Base-by-base conservation (phyloP, 1,284 basidiomycete genomes). In the Puccinia triticina region DNA sequence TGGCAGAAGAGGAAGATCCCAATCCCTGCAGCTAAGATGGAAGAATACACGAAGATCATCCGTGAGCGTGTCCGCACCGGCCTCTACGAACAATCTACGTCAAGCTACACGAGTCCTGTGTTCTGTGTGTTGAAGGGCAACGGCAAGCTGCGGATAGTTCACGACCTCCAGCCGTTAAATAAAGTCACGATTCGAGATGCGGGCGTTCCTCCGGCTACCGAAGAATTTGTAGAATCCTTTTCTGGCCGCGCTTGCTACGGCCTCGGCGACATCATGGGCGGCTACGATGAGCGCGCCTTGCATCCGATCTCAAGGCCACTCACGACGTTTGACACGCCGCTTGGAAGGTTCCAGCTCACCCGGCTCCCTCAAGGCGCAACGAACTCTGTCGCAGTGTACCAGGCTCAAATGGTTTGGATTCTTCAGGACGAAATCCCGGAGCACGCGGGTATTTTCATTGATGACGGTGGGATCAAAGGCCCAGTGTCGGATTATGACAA, bases 221-320 rank as follows among this genome's bases (percentile, higher is more conserved):
- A 50, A 10, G 48, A 50, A 18, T 50, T 50, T 50, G 48, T 50
- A 2, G 48, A 50, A 16, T 50, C 48, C 18, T 10, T 50, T 2
- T 8, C 48, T 8, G 48, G 48, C 2, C 5, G 48, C 8, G 48
- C 16, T 16, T 50, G 48, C 16, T 50, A 50, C 16, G 48, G 48
- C 2, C 18, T 50, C 10, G 48, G 5, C 3, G 48, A 50, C 18
- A 18, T 50, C 48, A 50, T 50, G 48, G 48, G 48, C 3, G 67
- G 67, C 18, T 71, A 71, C 46, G 67, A 71, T 40, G 37, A 37
- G 34, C 37, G 67, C 16, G 67, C 40, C 14, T n/a, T 71, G 37
- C 18, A 21, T 3, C n/a, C 26, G 5, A 12, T 2, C 2, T 29
- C 67, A 43, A 5, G 67, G 37, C 67, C 67, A 43, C 23, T 71